Conservation (phyloP, 2,329 filamentous ascomycete genomes). For the Fusarium longipes region DNA sequence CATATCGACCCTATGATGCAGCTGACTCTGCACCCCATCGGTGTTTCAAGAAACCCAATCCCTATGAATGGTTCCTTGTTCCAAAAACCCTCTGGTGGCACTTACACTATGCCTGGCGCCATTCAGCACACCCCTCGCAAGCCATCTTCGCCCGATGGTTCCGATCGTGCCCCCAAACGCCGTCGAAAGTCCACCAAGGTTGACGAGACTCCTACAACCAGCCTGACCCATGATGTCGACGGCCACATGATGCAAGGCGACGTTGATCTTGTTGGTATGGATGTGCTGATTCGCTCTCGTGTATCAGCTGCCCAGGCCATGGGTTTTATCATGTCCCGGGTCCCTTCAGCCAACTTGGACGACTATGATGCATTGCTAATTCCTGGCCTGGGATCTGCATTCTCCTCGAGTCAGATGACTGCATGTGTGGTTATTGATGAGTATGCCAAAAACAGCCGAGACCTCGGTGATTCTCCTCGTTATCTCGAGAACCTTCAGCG, state of each 20-base stretch:
- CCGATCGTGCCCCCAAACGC: slow-evolving; percentile 76
- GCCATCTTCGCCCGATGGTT: slow-evolving; percentile 63
- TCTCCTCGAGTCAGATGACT: slow-evolving; percentile 87
- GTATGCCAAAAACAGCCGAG: slow-evolving; percentile 73
- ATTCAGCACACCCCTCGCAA: slow-evolving; percentile 58
- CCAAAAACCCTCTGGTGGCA: slow-evolving; percentile 90
- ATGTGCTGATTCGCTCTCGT: slow-evolving; percentile 88
- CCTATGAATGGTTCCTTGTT: slow-evolving; percentile 92
- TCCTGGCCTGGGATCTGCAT: slow-evolving; percentile 75
- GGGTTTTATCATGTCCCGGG: slow-evolving; percentile 81
- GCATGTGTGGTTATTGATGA: slow-evolving; percentile 89
- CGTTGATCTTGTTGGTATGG: slow-evolving; percentile 90
- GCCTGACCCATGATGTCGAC: slow-evolving; percentile 93
- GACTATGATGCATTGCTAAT: slow-evolving; percentile 74
- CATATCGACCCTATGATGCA: slow-evolving; percentile 86
- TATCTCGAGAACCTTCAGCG: slow-evolving; percentile 75
- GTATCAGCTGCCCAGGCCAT: slow-evolving; percentile 89
- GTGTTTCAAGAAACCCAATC: slow-evolving; percentile 88
- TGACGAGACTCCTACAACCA: slow-evolving; percentile 72
- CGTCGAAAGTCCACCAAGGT: slow-evolving; percentile 86
- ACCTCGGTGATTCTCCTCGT: slow-evolving; percentile 56
- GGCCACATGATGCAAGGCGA: slow-evolving; percentile 98
- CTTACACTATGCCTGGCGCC: slow-evolving; percentile 70
- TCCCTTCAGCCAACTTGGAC: slow-evolving; percentile 72
- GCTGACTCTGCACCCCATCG: slow-evolving; percentile 89